Percentiles rank a stretch among this genome's conserved stretches.
phyloP scores from a whole-genome alignment of 2,329 filamentous ascomycete genomes.

The Trichothecium sympodiale region DNA sequence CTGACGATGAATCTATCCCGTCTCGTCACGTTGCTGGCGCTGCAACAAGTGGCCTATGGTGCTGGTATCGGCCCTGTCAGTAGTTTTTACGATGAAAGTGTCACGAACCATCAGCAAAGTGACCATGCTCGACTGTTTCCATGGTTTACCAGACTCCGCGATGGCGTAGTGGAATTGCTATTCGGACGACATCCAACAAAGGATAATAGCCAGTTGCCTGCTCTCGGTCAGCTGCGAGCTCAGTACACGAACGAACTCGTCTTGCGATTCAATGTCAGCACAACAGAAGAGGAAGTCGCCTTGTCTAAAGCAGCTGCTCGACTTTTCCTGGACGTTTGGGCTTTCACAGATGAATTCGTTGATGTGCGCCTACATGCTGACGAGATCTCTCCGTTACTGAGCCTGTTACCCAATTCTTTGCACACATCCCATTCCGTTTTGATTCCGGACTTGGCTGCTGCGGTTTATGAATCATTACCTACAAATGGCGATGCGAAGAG shows the following conservation, averaged over 20 bases:
- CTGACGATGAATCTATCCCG: constrained; percentile 5
- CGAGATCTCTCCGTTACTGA: constrained; percentile 67
- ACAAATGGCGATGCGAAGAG: constrained; percentile 6
- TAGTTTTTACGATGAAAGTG: constrained; percentile 7
- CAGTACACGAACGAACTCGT: constrained; percentile 76
- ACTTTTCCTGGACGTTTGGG: constrained; percentile 85
- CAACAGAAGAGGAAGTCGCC: constrained; percentile 54
- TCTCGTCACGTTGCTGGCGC: constrained; percentile 5
- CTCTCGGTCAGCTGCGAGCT: constrained; percentile 21
- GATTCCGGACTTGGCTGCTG: constrained; percentile 68
- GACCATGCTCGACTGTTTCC: constrained; percentile 26
- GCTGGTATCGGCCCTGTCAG: constrained; percentile 18
- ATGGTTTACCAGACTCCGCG: constrained; percentile 37
- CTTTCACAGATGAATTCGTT: constrained; percentile 68
- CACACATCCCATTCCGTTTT: constrained; percentile 61
- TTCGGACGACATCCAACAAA: constrained; percentile 33
- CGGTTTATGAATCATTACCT: constrained; percentile 49
- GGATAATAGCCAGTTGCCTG: constrained; percentile 11
- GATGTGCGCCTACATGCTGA: constrained; percentile 73
- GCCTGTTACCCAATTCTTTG: constrained; percentile 65
- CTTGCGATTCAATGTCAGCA: constrained; percentile 72
- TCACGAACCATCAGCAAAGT: constrained; percentile 8
- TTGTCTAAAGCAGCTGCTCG: constrained; percentile 63
- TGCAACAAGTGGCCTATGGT: constrained; percentile 10
- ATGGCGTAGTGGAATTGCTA: constrained; percentile 36